phyloP scores from a whole-genome alignment of 805 yeast species.

The Ogataea siamensis region DNA sequence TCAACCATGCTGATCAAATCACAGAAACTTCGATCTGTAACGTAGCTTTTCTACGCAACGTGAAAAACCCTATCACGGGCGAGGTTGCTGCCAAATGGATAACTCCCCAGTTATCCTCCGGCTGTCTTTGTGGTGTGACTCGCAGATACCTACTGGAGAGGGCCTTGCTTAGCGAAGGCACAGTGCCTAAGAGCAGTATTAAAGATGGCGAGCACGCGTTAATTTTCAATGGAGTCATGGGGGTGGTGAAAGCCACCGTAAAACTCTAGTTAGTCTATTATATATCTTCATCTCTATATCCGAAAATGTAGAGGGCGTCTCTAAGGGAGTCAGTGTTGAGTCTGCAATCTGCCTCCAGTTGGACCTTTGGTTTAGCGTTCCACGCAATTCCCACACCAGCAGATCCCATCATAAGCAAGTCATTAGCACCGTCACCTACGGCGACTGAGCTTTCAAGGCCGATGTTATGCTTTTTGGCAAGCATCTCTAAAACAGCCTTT shows the following conservation, averaged over 20 bases:
- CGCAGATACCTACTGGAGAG: slow-evolving; percentile 57
- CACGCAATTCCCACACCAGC: slow-evolving; percentile 97
- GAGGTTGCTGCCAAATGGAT: slow-evolving; percentile 53
- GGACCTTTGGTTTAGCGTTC: slow-evolving; percentile 96
- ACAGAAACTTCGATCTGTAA: slow-evolving; percentile 85
- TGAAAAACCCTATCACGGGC: slow-evolving; percentile 29
- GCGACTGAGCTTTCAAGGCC: slow-evolving; percentile 62
- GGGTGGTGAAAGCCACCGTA: slow-evolving; percentile 37
- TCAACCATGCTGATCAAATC: slow-evolving; percentile 56
- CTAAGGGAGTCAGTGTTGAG: slow-evolving; percentile 70
- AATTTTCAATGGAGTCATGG: slow-evolving; percentile 79
- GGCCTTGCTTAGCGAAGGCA: slow-evolving; percentile 21
- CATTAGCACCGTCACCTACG: slow-evolving; percentile 98
- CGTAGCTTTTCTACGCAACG: slow-evolving; percentile 56
- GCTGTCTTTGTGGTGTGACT: slow-evolving; percentile 83
- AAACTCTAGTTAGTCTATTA: not conserved
- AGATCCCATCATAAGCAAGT: slow-evolving; percentile 82
- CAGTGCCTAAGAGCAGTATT: slow-evolving; percentile 44
- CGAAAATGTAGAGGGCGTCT: slow-evolving; percentile 80
- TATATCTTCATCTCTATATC: slow-evolving; percentile 61
- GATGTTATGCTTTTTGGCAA: slow-evolving; percentile 55
- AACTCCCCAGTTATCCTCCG: slow-evolving; percentile 76
- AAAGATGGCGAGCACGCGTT: slow-evolving; percentile 66
- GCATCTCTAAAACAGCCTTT: slow-evolving; percentile 64
- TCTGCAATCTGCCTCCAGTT: slow-evolving; percentile 74